Evolutionary conservation across 345 rosid genomes (phyloP).

Genomic region (Euphorbia lathyris): DNA sequence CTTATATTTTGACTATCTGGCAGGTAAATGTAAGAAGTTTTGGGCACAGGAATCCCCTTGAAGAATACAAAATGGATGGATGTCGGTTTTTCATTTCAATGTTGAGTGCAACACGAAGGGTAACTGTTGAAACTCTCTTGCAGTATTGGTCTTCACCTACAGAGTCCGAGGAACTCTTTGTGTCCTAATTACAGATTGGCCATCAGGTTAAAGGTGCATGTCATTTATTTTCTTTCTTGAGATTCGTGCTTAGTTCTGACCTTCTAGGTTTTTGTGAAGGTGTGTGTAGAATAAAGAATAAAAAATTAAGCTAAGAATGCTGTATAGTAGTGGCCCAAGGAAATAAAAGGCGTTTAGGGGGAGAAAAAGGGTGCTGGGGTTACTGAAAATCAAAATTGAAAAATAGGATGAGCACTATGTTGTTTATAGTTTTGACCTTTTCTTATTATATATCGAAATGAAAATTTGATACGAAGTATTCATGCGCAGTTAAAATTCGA

Average conservation of each 20-base stretch:
- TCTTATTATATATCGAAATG: no score
- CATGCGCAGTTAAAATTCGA: no score
- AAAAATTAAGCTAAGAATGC: no score
- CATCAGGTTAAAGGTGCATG: not conserved
- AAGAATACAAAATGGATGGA: slow-evolving; percentile 96
- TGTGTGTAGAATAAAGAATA: no score
- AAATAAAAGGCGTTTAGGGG: not conserved
- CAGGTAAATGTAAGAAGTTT: slow-evolving; percentile 94
- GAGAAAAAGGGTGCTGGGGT: not conserved
- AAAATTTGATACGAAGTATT: no score
- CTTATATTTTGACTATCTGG: slow-evolving; percentile 20
- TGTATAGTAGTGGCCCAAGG: no score
- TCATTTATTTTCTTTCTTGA: not conserved
- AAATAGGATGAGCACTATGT: no score
- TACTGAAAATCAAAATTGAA: no score
- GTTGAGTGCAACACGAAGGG: slow-evolving; percentile 87
- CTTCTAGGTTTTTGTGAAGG: not conserved
- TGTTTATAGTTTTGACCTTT: no score
- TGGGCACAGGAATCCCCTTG: slow-evolving; percentile 96
- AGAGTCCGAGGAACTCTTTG: slow-evolving; percentile 65
- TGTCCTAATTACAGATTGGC: slow-evolving; percentile 13
- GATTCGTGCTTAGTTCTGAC: not conserved
- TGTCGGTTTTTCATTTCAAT: slow-evolving; percentile 93
- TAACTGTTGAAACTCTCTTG: slow-evolving; percentile 73
- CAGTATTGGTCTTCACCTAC: slow-evolving; percentile 79